Evolutionary conservation across 2,329 filamentous ascomycete species (phyloP).

Genomic region (Clarireedia paspali): DNA sequence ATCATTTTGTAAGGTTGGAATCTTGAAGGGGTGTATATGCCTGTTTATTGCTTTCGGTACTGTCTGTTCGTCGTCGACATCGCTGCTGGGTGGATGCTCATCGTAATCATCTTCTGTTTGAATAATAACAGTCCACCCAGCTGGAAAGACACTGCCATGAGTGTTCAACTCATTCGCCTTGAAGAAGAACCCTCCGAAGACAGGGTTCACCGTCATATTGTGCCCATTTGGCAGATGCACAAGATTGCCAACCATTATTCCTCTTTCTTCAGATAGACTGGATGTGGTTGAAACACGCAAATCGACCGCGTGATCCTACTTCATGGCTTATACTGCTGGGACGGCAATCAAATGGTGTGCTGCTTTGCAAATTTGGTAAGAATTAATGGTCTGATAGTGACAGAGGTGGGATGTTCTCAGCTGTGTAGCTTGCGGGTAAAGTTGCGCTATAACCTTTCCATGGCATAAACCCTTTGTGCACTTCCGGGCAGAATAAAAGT

Average conservation of each 20-base stretch:
- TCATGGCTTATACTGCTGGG: neutral
- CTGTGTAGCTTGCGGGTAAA: too few relatives aligned
- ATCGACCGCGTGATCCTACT: neutral
- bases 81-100: constrained; percentile 25
- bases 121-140: constrained; percentile 85
- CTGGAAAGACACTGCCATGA: constrained; percentile 65
- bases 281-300: too few relatives aligned
- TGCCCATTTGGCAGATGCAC: constrained; percentile 83
- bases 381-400: neutral
- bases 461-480: too few relatives aligned
- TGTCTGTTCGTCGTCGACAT: constrained; percentile 22
- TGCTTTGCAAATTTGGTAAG: neutral
- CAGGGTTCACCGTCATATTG: constrained; percentile 69
- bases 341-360: neutral
- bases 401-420: too few relatives aligned
- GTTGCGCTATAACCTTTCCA: too few relatives aligned
- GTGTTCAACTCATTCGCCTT: constrained; percentile 69
- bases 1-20: constrained; percentile 71
- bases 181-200: constrained; percentile 90
- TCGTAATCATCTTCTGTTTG: constrained; percentile 50
- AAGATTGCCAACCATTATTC: constrained; percentile 28
- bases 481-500: too few relatives aligned
- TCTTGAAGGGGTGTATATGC: constrained; percentile 57
- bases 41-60: constrained; percentile 27
- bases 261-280: neutral